Evolutionary conservation across 129 eudicot species (phyloP).

Genomic region (Logfia minima): DNA sequence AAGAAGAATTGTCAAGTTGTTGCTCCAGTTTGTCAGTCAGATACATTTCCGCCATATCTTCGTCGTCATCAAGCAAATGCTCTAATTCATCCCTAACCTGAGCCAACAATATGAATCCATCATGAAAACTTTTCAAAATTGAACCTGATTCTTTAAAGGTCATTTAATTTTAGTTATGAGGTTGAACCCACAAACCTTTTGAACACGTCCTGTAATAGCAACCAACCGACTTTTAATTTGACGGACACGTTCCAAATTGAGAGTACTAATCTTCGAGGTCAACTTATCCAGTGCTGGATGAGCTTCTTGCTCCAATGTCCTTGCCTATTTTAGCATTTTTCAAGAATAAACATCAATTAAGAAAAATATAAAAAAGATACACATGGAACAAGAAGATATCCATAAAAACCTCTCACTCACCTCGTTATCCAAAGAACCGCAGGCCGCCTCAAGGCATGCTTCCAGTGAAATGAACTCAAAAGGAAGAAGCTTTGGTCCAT

Average conservation of each 20-base stretch:
- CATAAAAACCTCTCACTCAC: constrained; percentile 23
- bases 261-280: constrained; percentile 61
- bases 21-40: constrained; percentile 51
- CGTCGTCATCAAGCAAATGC: constrained; percentile 61
- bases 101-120: background rate
- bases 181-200: constrained; percentile 44
- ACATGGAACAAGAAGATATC: background rate
- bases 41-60: constrained; percentile 73
- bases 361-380: background rate
- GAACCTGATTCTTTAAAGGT: constrained; percentile 1
- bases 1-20: constrained; percentile 38
- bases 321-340: constrained; percentile 36
- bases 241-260: constrained; percentile 66
- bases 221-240: constrained; percentile 69
- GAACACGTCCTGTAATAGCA: constrained; percentile 67
- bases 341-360: background rate
- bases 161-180: background rate
- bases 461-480: constrained; percentile 64
- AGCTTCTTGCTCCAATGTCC: constrained; percentile 70
- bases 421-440: constrained; percentile 58
- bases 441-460: constrained; percentile 62
- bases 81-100: constrained; percentile 71
- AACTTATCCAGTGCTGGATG: constrained; percentile 65
- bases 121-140: background rate
- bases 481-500: constrained; percentile 52